phyloP scores from a whole-genome alignment of 2,329 filamentous ascomycete species.

The Alternaria brassicae region DNA sequence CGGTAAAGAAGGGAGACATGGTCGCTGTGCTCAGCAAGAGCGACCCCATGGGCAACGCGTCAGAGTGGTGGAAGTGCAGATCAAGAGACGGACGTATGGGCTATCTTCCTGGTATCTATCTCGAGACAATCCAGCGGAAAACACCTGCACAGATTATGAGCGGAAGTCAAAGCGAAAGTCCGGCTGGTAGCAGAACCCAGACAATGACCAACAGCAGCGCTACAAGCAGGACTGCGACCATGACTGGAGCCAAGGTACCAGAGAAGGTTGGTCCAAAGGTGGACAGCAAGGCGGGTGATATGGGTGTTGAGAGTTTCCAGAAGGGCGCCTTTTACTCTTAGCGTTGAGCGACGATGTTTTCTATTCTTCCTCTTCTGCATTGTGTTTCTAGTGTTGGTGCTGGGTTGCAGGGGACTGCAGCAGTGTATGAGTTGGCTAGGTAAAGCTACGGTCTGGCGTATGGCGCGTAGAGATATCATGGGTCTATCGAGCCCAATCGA shows the following conservation, averaged over 20 bases:
- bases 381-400: conserved; percentile 2
- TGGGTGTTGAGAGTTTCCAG: conserved; percentile 73
- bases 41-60: conserved; percentile 88
- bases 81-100: conserved; percentile 88
- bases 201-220: conserved; percentile 61
- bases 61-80: conserved; percentile 97
- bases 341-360: conserved; percentile 23
- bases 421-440: conserved; percentile 26
- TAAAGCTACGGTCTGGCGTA: conserved; percentile 33
- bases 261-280: conserved; percentile 56
- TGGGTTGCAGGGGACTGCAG: too few relatives aligned
- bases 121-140: conserved; percentile 74
- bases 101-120: conserved; percentile 88
- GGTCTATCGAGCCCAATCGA: not conserved
- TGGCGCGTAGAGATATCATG: conserved; percentile 22
- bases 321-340: conserved; percentile 73
- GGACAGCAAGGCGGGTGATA: conserved; percentile 68
- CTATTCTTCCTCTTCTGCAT: conserved; percentile 21
- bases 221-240: conserved; percentile 52
- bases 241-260: conserved; percentile 54
- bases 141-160: conserved; percentile 57
- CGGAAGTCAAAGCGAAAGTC: conserved; percentile 51
- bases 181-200: conserved; percentile 59
- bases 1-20: conserved; percentile 92
- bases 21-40: conserved; percentile 92